Base-by-base conservation (phyloP, 2,329 filamentous ascomycete genomes). In the Epichloe bromicola region DNA sequence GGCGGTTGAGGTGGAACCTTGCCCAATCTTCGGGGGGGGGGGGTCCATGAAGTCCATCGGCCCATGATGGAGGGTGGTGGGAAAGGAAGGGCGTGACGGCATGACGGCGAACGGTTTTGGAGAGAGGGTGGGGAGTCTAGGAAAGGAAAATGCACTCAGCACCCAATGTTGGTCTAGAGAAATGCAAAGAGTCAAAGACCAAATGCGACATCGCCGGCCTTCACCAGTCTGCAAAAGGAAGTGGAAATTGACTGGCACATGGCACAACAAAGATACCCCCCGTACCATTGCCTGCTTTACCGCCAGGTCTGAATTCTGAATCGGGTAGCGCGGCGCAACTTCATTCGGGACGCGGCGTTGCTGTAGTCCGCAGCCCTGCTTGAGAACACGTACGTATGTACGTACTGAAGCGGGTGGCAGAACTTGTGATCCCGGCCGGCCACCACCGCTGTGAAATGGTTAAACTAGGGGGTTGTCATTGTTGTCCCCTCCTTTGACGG, bases 1-100 rank as follows among this genome's bases (percentile, higher is more conserved):
- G 40, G 34, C 50, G 50, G 50, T 49, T 52, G 50, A 37, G 15
- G 50, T 52, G 50, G 50, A 52, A 45, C 50, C 37, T 34, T 41
- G 46, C 37, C 46, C 40, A 49, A 45, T 49, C 38, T 49, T 39
- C 47, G 26, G 40, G 47, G 47, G 39, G 17, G 39, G 30, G 7
- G 12, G 6, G 23, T 38, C 34, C 30, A 33, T 38, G 17, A 49
- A 30, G 41, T 19, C 41, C 41, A 42, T 6, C 17, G 36, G 12
- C 36, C 36, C 36, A 38, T 38, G 36, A 38, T 38, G 36, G 39
- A 11, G 26, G 48, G 40, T 17, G 40, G 40, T 23, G 19, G 42
- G 11, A 23, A 20, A 23, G 19, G 40, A 20, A 23, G 39, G 39
- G 38, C 15, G 38, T 39, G 15, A n/a, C 15, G n/a, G 23, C 23